phyloP scores from a whole-genome alignment of 2,329 filamentous ascomycete genomes.

The Grosmannia serpens region DNA sequence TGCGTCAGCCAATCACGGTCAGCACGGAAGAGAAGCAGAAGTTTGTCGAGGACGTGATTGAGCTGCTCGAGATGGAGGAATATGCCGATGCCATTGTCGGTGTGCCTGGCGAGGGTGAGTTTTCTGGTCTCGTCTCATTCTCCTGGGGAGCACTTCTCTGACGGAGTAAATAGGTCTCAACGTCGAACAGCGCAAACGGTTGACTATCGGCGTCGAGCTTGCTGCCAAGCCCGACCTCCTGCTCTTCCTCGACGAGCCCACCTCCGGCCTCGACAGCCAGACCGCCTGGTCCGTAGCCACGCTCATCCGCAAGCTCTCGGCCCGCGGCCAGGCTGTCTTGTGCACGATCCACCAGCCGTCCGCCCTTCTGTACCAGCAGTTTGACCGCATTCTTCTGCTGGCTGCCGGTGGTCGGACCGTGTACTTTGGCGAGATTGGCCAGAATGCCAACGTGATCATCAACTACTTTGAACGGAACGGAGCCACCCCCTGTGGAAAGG shows the following conservation, averaged over 20 bases:
- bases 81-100: slow-evolving; percentile 87
- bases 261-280: slow-evolving; percentile 51
- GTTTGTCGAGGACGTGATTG: slow-evolving; percentile 86
- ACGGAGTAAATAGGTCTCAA: slow-evolving; percentile 41
- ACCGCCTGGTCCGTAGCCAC: slow-evolving; percentile 52
- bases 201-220: slow-evolving; percentile 88
- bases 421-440: slow-evolving; percentile 36
- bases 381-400: slow-evolving; percentile 10
- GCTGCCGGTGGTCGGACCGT: slow-evolving; percentile 8
- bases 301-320: slow-evolving; percentile 50
- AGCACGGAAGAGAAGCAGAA: slow-evolving; percentile 64
- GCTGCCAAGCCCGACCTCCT: slow-evolving; percentile 69
- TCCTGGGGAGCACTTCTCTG: background rate
- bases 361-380: slow-evolving; percentile 11
- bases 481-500: slow-evolving; percentile 49
- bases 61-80: slow-evolving; percentile 77
- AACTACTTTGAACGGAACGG: slow-evolving; percentile 23
- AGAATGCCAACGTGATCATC: slow-evolving; percentile 50
- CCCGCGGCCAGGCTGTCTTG: slow-evolving; percentile 18
- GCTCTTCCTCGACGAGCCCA: slow-evolving; percentile 51
- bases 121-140: background rate
- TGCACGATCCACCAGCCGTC: slow-evolving; percentile 13
- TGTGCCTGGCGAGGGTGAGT: slow-evolving; percentile 59
- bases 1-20: slow-evolving; percentile 71
- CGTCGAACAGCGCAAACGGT: slow-evolving; percentile 58